Conservation (phyloP, 2,329 filamentous ascomycete genomes). For the Nannizzia gypsea region DNA sequence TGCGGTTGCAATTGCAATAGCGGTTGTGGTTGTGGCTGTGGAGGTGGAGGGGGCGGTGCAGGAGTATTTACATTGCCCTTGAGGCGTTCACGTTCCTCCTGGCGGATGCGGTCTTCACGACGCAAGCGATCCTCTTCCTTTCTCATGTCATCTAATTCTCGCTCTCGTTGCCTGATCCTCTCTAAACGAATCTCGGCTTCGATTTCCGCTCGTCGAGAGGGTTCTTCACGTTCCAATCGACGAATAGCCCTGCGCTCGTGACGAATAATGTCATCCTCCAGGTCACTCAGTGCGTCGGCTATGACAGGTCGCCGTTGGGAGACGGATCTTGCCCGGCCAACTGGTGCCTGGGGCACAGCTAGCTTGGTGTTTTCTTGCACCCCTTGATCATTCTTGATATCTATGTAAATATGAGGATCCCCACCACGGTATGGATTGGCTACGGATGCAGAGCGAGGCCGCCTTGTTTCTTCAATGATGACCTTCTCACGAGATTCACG, state of each 20-base stretch:
- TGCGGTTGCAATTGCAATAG: no score
- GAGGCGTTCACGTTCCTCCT: not conserved
- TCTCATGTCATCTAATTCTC: conserved; percentile 1
- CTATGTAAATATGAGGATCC: conserved; percentile 23
- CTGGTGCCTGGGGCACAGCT: not conserved
- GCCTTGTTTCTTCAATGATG: conserved; percentile 15
- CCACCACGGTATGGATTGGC: conserved; percentile 12
- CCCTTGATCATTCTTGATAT: conserved; percentile 23
- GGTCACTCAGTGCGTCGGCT: conserved; percentile 16
- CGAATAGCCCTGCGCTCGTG: not conserved
- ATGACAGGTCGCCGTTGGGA: not conserved
- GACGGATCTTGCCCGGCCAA: conserved; percentile 5
- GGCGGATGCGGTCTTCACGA: not conserved
- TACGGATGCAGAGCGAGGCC: conserved; percentile 28
- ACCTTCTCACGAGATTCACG: conserved; percentile 13
- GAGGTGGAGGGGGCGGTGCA: not conserved
- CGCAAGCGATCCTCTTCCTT: not conserved
- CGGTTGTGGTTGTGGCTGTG: no score
- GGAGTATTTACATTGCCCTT: not conserved
- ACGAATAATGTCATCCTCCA: conserved; percentile 12
- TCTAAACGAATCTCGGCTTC: not conserved
- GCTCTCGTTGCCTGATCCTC: not conserved
- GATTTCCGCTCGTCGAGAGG: not conserved
- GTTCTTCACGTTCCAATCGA: not conserved
- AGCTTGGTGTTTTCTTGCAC: not conserved